Base-by-base conservation (phyloP, 345 rosid genomes). In the Acer saccharum region DNA sequence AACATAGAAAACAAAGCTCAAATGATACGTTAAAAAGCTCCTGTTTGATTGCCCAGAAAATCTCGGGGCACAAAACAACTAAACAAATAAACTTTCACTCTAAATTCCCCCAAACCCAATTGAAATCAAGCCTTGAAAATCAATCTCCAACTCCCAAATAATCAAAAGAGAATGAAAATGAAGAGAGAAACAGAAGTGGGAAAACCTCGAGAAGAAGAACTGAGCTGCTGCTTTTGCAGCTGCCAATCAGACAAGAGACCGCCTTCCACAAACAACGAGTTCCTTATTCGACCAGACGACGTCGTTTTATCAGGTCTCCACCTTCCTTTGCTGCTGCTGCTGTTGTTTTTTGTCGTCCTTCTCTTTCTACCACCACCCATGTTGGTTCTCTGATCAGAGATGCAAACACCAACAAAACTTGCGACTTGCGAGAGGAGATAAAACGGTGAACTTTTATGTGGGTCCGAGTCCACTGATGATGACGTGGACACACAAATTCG, bases 181-280 rank as follows among this genome's bases (percentile, higher is more conserved):
- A 46, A 46, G 14, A 46, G 50, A 46, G 50, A 58, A 18, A 60
- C 64, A n/a, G 11, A 27, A 17, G 27, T 39, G 9, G 54, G 75
- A 14, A 57, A 9, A 83, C 91, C 91, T 77, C 82, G 78, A 63
- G 87, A 69, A 20, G 86, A 84, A 8, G 82, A 52, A 29, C 55
- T 25, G 11, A 50, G 63, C 12, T 10, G 61, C 39, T 39, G 48
- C 9, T 48, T 55, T 41, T 55, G 66, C 76, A 60, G 81, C 23
- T 81, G 78, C 91, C 94, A 91, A 80, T 94, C 97, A 1, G 92
- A 85, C 77, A 94, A 82, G 65, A 83, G 67, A 17, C 97, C 98
- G 35, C 97, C 98, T 50, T 92, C 97, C 0, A 91, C 92, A 63
- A 94, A 94, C 69, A 88, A 84, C 73, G 90, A 80, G 67, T 65